Conservation (phyloP, 2,329 filamentous ascomycete genomes). For the Apiospora sp. region DNA sequence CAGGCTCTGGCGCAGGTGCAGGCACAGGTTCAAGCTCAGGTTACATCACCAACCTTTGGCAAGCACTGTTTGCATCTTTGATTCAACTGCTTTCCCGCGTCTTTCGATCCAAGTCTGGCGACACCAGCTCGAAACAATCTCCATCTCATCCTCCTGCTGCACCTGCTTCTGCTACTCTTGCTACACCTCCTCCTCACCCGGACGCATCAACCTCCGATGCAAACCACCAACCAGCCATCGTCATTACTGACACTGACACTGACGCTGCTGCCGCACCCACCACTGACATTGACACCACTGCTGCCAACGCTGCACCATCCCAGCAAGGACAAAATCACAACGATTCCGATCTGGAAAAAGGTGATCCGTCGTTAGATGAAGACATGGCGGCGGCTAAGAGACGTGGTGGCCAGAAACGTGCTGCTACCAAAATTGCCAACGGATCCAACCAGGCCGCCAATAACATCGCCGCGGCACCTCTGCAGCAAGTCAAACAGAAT, state of each 20-base stretch:
- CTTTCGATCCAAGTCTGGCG: constrained; percentile 26
- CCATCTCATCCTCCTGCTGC: constrained; percentile 18
- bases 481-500: constrained; percentile 28
- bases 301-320: background rate
- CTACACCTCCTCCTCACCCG: background rate
- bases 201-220: background rate
- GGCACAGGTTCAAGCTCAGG: constrained; percentile 36
- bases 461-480: background rate
- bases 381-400: constrained; percentile 39
- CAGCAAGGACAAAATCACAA: background rate
- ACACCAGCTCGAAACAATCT: constrained; percentile 34
- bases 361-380: constrained; percentile 26
- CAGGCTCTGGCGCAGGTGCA: constrained; percentile 26
- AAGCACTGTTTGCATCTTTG: constrained; percentile 42
- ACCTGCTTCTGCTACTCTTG: background rate
- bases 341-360: constrained; percentile 20
- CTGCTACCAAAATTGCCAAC: constrained; percentile 32
- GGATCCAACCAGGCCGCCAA: background rate
- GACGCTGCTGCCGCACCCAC: constrained; percentile 14
- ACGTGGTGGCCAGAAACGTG: constrained; percentile 40
- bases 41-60: constrained; percentile 44
- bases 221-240: constrained; percentile 13
- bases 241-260: background rate
- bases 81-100: constrained; percentile 38
- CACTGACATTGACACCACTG: constrained; percentile 8